These are phyloP conservation scores for Piper betle DNA, from an alignment of 164 flowering plant genomes.

Conservation along the genomic window DNA sequence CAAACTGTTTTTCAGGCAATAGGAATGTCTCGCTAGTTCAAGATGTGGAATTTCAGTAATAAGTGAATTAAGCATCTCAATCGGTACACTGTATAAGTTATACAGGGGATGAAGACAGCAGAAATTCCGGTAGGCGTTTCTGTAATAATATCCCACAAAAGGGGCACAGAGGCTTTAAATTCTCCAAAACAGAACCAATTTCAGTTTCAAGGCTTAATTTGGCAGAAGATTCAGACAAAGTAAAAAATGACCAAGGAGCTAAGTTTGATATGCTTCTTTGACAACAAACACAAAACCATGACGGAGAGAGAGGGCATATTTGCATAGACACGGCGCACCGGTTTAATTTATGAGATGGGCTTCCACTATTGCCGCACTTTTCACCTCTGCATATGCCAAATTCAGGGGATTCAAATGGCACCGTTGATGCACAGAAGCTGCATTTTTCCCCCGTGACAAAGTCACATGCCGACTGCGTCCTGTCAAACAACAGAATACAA, in stretches of 20 bases:
- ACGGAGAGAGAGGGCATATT: constrained; percentile 48
- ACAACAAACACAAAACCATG: constrained; percentile 82
- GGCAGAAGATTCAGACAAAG: constrained; percentile 21
- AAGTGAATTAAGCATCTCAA: too few species aligned
- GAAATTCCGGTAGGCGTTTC: constrained; percentile 62
- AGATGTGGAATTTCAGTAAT: too few species aligned
- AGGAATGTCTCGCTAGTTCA: too few species aligned
- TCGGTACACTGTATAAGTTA: constrained; percentile 14
- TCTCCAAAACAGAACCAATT: constrained; percentile 7
- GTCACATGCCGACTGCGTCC: constrained; percentile 16
- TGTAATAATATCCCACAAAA: constrained; percentile 81
- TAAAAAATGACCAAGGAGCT: constrained; percentile 42
- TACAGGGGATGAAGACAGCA: constrained; percentile 57
- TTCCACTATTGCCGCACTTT: constrained; percentile 7
- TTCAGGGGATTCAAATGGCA: constrained; percentile 80
- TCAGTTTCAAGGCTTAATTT: constrained; percentile 19
- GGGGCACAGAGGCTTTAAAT: constrained; percentile 35
- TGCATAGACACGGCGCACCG: constrained; percentile 74
- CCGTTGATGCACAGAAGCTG: constrained; percentile 52
- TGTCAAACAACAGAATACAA: constrained; percentile 10
- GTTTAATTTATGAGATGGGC: constrained; percentile 35
- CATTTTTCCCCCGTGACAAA: constrained; percentile 41
- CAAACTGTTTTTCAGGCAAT: too few species aligned
- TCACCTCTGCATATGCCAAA: constrained; percentile 40
- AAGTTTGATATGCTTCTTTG: constrained; percentile 35